A percentile compares a stretch with the other conserved stretches of the same genome.
Evolutionary conservation across 768 basidiomycete species (phyloP).

Genomic region (Trametes coccinea): DNA sequence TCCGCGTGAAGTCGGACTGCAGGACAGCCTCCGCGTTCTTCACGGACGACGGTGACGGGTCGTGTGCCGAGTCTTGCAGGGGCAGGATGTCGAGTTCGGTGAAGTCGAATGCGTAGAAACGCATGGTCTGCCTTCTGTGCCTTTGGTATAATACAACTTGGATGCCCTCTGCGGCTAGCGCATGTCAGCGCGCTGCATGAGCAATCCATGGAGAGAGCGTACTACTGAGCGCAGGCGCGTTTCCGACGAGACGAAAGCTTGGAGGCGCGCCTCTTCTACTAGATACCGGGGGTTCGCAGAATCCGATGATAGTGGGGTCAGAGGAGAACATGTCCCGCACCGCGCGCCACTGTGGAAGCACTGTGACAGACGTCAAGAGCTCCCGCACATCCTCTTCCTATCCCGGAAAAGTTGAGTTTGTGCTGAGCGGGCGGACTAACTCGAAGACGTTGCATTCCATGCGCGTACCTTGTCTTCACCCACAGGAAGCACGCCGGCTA

Average conservation of each 20-base stretch:
- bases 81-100: slow-evolving; percentile 30
- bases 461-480: not conserved
- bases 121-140: slow-evolving; percentile 53
- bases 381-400: not conserved
- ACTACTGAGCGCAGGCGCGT: too few relatives aligned
- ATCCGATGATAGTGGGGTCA: not conserved
- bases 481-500: slow-evolving; percentile 50
- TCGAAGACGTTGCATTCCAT: too few relatives aligned
- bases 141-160: slow-evolving; percentile 43
- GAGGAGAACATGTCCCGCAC: slow-evolving; percentile 13
- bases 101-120: slow-evolving; percentile 61
- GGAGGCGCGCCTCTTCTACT: not conserved
- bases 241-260: not conserved
- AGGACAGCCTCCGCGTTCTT: not conserved
- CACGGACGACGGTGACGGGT: not conserved
- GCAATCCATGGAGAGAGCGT: too few relatives aligned
- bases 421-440: too few relatives aligned
- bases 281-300: not conserved
- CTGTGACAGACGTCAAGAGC: not conserved
- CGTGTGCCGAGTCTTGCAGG: slow-evolving; percentile 11
- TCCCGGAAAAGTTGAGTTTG: not conserved
- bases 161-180: not conserved
- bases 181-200: too few relatives aligned
- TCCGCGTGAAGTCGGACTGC: not conserved
- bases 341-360: slow-evolving; percentile 1